phyloP scores from a whole-genome alignment of 2,329 filamentous ascomycete genomes.

The Claviceps humidiphila region DNA sequence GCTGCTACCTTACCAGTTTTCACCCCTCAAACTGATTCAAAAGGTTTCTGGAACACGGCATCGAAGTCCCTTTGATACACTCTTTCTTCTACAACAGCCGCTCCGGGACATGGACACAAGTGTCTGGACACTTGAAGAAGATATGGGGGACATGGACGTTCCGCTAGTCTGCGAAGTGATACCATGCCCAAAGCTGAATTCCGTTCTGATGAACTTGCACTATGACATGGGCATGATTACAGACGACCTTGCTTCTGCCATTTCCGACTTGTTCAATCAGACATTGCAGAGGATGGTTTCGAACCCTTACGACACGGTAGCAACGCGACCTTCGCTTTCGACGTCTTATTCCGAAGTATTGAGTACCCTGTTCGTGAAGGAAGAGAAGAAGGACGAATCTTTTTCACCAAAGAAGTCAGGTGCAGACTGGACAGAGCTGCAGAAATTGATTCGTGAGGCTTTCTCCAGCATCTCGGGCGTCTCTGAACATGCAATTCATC shows the following conservation, averaged over 20 bases:
- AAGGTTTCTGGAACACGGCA: constrained; percentile 27
- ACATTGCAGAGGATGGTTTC: constrained; percentile 14
- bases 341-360: constrained; percentile 7
- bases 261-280: constrained; percentile 19
- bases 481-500: constrained; percentile 35
- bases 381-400: constrained; percentile 9
- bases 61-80: constrained; percentile 58
- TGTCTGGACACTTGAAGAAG: constrained; percentile 44
- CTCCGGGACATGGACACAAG: constrained; percentile 38
- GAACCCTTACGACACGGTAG: constrained; percentile 13
- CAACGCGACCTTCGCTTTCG: not conserved
- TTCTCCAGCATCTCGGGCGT: constrained; percentile 46
- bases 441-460: constrained; percentile 39
- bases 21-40: constrained; percentile 61
- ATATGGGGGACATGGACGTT: constrained; percentile 55
- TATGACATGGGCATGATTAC: constrained; percentile 35
- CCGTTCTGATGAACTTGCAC: constrained; percentile 48
- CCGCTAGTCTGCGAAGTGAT: constrained; percentile 66
- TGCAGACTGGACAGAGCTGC: constrained; percentile 34
- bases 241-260: constrained; percentile 12
- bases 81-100: constrained; percentile 65
- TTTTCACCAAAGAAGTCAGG: constrained; percentile 7
- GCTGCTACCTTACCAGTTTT: constrained; percentile 57
- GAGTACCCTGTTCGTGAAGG: constrained; percentile 9
- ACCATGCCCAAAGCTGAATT: constrained; percentile 39